These are phyloP conservation scores for Dissophora globulifera DNA, from an alignment of 192 early-diverging fungal species.

Conservation along the genomic window DNA sequence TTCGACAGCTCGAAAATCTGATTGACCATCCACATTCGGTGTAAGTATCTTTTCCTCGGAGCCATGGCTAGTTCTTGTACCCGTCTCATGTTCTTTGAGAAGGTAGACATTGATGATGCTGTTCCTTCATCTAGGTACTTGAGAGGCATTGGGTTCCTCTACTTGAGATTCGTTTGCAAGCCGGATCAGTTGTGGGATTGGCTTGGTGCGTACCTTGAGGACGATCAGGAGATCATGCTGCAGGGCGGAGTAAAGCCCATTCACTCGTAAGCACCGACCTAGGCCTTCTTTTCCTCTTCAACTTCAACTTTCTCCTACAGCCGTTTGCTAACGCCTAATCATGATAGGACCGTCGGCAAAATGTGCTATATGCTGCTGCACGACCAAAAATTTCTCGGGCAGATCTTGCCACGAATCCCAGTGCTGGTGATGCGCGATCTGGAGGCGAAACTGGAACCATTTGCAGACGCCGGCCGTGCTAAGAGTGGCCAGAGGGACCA, in stretches of 20 bases:
- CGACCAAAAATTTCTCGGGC: conserved; percentile 82
- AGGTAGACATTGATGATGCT: neutral
- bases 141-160: conserved; percentile 82
- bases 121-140: conserved; percentile 64
- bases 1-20: conserved; percentile 81
- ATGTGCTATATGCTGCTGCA: conserved; percentile 72
- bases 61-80: neutral
- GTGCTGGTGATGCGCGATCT: conserved; percentile 82
- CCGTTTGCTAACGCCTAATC: too few relatives aligned
- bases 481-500: conserved; percentile 44
- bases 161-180: conserved; percentile 84
- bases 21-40: conserved; percentile 81
- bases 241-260: conserved; percentile 66
- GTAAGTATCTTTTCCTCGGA: conserved; percentile 54
- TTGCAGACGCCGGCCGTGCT: conserved; percentile 44
- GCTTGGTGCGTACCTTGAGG: conserved; percentile 81
- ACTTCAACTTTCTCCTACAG: too few relatives aligned
- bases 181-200: conserved; percentile 83
- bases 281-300: too few relatives aligned
- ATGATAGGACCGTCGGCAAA: conserved; percentile 80
- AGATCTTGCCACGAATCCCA: conserved; percentile 86
- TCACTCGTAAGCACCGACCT: conserved; percentile 70
- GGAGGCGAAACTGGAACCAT: conserved; percentile 69
- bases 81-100: too few relatives aligned
- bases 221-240: conserved; percentile 78